Conservation (phyloP, 768 basidiomycete species). For the Ramaria sp. region DNA sequence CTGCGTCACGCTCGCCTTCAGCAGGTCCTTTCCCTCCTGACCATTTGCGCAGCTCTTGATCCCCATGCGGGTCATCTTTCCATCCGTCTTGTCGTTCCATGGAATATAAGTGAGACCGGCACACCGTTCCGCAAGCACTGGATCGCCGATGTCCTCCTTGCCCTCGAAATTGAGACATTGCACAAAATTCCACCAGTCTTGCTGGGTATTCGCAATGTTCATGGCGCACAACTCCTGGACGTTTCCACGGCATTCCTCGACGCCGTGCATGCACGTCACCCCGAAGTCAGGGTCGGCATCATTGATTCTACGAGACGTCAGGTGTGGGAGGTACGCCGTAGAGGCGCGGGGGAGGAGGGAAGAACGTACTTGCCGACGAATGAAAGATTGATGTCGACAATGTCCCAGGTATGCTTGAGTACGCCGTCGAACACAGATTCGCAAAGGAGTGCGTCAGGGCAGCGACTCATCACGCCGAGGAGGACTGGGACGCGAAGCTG, state of each 20-base stretch:
- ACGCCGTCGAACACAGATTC: constrained; percentile 71
- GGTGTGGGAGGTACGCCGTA: not conserved
- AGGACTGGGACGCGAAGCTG: constrained; percentile 30
- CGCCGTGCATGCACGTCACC: constrained; percentile 74
- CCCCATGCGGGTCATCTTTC: constrained; percentile 40
- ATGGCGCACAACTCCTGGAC: constrained; percentile 79
- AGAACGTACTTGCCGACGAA: constrained; percentile 64
- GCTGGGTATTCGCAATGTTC: constrained; percentile 36
- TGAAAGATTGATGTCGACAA: constrained; percentile 56
- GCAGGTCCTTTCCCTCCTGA: constrained; percentile 50
- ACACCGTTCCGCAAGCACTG: constrained; percentile 55
- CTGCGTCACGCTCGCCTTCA: constrained; percentile 46
- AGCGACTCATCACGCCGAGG: constrained; percentile 56
- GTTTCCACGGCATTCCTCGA: constrained; percentile 77
- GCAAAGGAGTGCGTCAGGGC: constrained; percentile 78
- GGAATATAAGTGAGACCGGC: constrained; percentile 53
- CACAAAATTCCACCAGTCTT: constrained; percentile 76
- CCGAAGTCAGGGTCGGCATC: constrained; percentile 61
- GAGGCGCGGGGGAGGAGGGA: not conserved
- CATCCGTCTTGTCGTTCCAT: constrained; percentile 48
- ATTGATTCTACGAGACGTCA: constrained; percentile 37
- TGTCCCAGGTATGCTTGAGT: constrained; percentile 45
- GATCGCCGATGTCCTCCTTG: constrained; percentile 49
- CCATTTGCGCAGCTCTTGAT: constrained; percentile 52
- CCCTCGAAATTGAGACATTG: constrained; percentile 66